A percentile compares a stretch with the other conserved stretches of the same genome.
Conservation (phyloP, 495 filamentous ascomycete species). For the Hypoxylon crocopeplum region DNA sequence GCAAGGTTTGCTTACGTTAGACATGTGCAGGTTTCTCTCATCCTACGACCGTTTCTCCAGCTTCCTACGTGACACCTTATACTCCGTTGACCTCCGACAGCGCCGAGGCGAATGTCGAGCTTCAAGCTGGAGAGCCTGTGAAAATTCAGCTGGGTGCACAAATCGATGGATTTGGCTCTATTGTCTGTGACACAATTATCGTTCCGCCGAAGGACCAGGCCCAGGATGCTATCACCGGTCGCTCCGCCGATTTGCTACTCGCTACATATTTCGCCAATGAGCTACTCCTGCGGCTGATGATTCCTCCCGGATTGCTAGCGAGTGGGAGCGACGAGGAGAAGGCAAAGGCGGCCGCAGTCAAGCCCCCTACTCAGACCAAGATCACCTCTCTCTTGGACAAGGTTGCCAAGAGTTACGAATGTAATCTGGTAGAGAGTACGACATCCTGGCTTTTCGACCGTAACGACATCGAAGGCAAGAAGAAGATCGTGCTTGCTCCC, state of each 20-base stretch:
- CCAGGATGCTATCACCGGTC: constrained; percentile 68
- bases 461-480: constrained; percentile 97
- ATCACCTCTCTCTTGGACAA: constrained; percentile 90
- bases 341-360: constrained; percentile 83
- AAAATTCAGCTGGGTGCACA: constrained; percentile 98
- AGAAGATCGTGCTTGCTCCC: constrained; percentile 95
- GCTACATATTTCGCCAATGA: constrained; percentile 97
- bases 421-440: constrained; percentile 94
- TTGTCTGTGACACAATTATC: constrained; percentile 91
- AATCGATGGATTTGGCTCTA: constrained; percentile 96
- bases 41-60: constrained; percentile 94
- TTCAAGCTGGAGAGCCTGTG: constrained; percentile 84
- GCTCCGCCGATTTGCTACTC: constrained; percentile 83
- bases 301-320: constrained; percentile 84
- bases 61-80: constrained; percentile 94
- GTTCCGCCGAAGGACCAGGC: constrained; percentile 64
- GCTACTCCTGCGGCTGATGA: constrained; percentile 86
- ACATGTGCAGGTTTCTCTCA: constrained; percentile 74
- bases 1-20: constrained; percentile 29
- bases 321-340: constrained; percentile 91
- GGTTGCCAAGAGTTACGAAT: constrained; percentile 87
- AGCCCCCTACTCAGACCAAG: constrained; percentile 78
- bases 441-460: constrained; percentile 94
- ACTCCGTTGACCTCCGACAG: constrained; percentile 86
- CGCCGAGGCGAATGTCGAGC: constrained; percentile 76